phyloP scores from a whole-genome alignment of 768 basidiomycete genomes.

The Arthromyces matolae region DNA sequence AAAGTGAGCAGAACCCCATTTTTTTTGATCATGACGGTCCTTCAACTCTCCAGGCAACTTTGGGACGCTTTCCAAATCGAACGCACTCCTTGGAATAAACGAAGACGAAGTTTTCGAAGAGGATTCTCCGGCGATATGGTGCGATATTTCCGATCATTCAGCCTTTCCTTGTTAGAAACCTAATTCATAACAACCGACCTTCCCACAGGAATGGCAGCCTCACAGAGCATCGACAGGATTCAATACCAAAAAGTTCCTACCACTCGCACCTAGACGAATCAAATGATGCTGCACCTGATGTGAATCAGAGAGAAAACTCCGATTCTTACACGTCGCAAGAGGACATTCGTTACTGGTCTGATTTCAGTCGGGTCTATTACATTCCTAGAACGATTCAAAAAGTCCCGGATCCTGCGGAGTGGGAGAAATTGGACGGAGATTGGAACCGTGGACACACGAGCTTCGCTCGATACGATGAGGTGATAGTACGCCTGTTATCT shows the following conservation, averaged over 20 bases:
- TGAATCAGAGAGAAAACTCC: constrained; percentile 6
- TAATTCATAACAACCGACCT: background rate
- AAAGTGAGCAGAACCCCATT: constrained; percentile 38
- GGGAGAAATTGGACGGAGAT: constrained; percentile 50
- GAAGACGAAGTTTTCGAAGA: constrained; percentile 18
- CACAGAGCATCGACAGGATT: constrained; percentile 48
- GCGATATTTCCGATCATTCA: constrained; percentile 6
- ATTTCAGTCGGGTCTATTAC: constrained; percentile 62
- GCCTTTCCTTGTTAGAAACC: background rate
- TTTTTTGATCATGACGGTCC: background rate
- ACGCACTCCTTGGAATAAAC: constrained; percentile 34
- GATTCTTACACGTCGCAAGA: constrained; percentile 13
- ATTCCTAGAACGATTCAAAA: constrained; percentile 62
- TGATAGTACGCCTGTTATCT: constrained; percentile 20
- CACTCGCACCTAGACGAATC: constrained; percentile 39
- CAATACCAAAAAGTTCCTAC: constrained; percentile 52
- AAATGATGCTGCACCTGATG: constrained; percentile 7
- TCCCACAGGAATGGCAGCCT: constrained; percentile 44
- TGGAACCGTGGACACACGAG: constrained; percentile 53
- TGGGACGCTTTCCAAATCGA: constrained; percentile 48
- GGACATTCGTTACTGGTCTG: constrained; percentile 61
- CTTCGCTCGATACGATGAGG: constrained; percentile 56
- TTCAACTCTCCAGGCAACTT: constrained; percentile 57
- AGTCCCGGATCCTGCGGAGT: constrained; percentile 54
- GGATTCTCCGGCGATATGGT: constrained; percentile 18